Evolutionary conservation across 1,284 basidiomycete genomes (phyloP).

Genomic region (Clitocybe nebularis): DNA sequence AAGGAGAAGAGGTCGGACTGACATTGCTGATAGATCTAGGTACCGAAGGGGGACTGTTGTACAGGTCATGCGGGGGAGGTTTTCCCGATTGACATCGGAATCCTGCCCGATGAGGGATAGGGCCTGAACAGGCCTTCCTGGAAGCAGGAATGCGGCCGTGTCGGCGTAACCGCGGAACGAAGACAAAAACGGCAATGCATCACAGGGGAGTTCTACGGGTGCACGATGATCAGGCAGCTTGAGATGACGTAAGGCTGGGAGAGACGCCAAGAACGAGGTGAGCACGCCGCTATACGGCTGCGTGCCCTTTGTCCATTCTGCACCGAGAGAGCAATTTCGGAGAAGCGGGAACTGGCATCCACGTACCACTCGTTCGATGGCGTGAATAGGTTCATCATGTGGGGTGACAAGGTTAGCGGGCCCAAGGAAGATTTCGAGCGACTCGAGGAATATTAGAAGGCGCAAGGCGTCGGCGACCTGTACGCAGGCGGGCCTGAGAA

Average conservation of each 20-base stretch:
- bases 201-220: conserved; percentile 30
- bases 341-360: conserved; percentile 36
- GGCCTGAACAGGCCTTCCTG: conserved; percentile 51
- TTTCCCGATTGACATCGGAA: conserved; percentile 46
- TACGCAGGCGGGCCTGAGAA: conserved; percentile 30
- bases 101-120: conserved; percentile 57
- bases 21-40: conserved; percentile 58
- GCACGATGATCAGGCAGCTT: conserved; percentile 45
- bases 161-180: conserved; percentile 57
- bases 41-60: conserved; percentile 43
- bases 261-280: conserved; percentile 38
- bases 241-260: conserved; percentile 43
- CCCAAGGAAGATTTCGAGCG: conserved; percentile 54
- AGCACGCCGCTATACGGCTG: conserved; percentile 38
- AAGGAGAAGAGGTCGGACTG: conserved; percentile 52
- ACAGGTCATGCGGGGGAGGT: conserved; percentile 45
- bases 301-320: conserved; percentile 40
- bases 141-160: conserved; percentile 54
- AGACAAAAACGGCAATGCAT: conserved; percentile 41
- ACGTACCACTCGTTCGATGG: conserved; percentile 36
- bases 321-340: conserved; percentile 48
- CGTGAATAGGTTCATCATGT: conserved; percentile 28
- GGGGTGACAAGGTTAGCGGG: conserved; percentile 32
- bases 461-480: conserved; percentile 35
- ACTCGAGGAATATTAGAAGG: conserved; percentile 40